A percentile compares a stretch with the other conserved stretches of the same genome.
Conservation (phyloP, 768 basidiomycete genomes). For the Kondoa malvinella region DNA sequence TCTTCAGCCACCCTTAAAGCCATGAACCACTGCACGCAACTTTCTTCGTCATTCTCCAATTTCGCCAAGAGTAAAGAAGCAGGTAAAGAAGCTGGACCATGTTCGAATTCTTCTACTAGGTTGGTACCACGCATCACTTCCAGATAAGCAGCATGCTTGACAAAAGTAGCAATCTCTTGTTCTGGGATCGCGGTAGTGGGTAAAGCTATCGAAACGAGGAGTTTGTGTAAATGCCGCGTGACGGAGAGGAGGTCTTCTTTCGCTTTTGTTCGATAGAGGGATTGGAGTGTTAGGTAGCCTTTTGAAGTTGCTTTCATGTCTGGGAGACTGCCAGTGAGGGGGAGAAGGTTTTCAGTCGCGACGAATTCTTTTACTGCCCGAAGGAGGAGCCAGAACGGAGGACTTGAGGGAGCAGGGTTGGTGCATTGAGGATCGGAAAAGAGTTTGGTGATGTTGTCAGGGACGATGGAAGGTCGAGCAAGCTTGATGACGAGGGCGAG, state of each 20-base stretch:
- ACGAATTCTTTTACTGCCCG: slow-evolving; percentile 52
- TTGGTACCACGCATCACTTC: slow-evolving; percentile 31
- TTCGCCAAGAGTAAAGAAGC: not conserved
- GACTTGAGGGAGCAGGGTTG: slow-evolving; percentile 37
- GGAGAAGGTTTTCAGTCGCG: slow-evolving; percentile 43
- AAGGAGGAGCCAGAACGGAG: slow-evolving; percentile 64
- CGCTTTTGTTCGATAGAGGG: slow-evolving; percentile 61
- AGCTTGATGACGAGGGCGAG: slow-evolving; percentile 68
- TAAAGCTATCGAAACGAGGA: slow-evolving; percentile 20
- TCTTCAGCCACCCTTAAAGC: slow-evolving; percentile 9
- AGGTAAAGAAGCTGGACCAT: slow-evolving; percentile 10
- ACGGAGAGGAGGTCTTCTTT: slow-evolving; percentile 29
- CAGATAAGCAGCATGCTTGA: slow-evolving; percentile 33
- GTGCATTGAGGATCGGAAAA: slow-evolving; percentile 47
- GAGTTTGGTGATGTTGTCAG: slow-evolving; percentile 47
- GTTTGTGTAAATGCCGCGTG: slow-evolving; percentile 21
- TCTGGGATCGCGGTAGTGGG: slow-evolving; percentile 21
- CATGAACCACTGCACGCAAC: slow-evolving; percentile 7
- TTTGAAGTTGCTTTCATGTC: slow-evolving; percentile 89
- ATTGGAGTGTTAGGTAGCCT: slow-evolving; percentile 68
- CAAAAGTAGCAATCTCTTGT: slow-evolving; percentile 33
- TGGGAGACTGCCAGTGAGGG: slow-evolving; percentile 69
- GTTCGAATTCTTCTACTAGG: slow-evolving; percentile 24
- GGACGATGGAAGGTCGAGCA: slow-evolving; percentile 53
- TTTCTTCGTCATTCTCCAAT: slow-evolving; percentile 7